Evolutionary conservation across 768 basidiomycete genomes (phyloP).

Genomic region (Boletus rubescentipes): DNA sequence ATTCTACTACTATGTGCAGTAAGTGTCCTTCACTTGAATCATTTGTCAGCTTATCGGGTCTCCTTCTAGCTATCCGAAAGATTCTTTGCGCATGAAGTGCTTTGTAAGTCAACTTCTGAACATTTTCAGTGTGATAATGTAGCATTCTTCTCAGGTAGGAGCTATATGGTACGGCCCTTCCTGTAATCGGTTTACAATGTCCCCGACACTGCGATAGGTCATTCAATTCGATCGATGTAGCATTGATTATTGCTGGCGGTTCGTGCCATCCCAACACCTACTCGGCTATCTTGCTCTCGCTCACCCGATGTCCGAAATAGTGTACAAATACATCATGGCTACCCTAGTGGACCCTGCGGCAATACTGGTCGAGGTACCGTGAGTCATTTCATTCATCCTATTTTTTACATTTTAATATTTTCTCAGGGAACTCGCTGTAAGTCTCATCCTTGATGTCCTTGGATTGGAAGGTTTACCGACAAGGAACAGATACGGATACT

Average conservation of each 20-base stretch:
- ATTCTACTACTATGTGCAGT: slow-evolving; percentile 15
- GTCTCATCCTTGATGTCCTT: neutral
- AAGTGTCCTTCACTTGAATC: rapidly evolving
- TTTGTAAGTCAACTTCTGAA: slow-evolving; percentile 1
- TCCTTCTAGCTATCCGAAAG: neutral
- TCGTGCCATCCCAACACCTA: neutral
- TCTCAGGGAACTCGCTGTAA: slow-evolving; percentile 13
- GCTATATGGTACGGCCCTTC: slow-evolving; percentile 1
- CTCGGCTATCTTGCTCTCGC: neutral
- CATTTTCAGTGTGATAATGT: neutral
- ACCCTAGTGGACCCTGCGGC: neutral
- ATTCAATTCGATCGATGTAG: slow-evolving; percentile 9
- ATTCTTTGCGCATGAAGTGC: neutral
- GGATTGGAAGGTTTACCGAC: neutral
- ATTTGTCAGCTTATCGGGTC: neutral
- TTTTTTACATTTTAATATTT: neutral
- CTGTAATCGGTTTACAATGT: no score
- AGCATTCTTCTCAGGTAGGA: neutral
- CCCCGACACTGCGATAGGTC: neutral
- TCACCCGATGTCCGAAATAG: neutral
- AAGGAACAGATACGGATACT: slow-evolving; percentile 5
- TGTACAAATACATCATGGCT: slow-evolving; percentile 4
- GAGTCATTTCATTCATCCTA: neutral
- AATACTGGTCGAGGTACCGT: neutral
- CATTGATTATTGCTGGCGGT: slow-evolving; percentile 10